These are phyloP conservation scores for Calonectria pteridis DNA, from an alignment of 2,329 filamentous ascomycete genomes.

Conservation along the genomic window DNA sequence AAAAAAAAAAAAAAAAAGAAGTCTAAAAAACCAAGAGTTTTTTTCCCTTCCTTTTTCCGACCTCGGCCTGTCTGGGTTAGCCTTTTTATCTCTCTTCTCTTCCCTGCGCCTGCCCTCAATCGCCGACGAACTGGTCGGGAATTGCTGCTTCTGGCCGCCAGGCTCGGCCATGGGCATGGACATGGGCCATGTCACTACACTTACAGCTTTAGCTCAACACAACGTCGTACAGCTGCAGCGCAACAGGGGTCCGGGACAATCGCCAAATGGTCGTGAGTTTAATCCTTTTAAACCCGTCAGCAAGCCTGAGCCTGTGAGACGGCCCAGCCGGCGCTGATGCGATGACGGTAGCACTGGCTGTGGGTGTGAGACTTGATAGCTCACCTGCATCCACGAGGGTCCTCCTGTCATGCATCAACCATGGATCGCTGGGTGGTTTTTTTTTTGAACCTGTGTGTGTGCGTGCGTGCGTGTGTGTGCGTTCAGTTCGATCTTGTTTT, in stretches of 20 bases:
- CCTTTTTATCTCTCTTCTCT: constrained; percentile 5
- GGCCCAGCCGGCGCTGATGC: neutral
- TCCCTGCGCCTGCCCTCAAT: neutral
- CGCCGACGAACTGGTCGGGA: neutral
- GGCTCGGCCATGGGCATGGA: neutral
- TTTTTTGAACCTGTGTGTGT: neutral
- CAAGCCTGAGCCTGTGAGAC: neutral
- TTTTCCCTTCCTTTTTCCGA: neutral
- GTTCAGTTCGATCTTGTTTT: neutral
- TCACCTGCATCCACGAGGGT: constrained; percentile 23
- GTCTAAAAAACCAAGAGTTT: neutral
- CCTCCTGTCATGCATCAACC: constrained; percentile 6
- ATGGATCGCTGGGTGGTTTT: neutral
- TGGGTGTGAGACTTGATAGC: constrained; percentile 21
- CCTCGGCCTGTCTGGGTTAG: neutral
- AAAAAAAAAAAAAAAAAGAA: neutral
- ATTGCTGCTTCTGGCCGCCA: neutral
- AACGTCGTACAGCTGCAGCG: neutral
- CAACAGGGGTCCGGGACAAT: neutral
- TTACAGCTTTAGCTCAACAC: constrained; percentile 4
- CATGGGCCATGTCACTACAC: neutral
- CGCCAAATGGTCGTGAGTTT: neutral
- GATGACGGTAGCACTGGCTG: neutral
- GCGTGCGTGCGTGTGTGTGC: neutral
- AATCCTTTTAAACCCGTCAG: constrained; percentile 8